Evolutionary conservation across 2,329 filamentous ascomycete species (phyloP), one percentile per base, ranked within the genome.

Genomic region (Helminthosporium solani): DNA sequence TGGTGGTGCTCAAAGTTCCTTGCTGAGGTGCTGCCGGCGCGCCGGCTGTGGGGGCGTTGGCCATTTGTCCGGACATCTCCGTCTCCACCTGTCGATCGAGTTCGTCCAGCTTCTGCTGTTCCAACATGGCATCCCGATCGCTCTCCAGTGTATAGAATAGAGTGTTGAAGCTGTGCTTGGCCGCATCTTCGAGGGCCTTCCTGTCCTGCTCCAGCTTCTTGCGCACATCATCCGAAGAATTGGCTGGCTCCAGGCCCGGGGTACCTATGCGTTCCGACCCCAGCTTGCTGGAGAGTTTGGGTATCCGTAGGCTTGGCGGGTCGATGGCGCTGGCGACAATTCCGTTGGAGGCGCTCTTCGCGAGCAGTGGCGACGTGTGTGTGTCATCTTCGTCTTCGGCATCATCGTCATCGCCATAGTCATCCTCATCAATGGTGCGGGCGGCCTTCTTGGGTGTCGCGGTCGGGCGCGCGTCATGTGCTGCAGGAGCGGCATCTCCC

Each of bases 91-190:
- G 90, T 67, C 95, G 87, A 69, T 99, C 94, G 1, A 95, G 90
- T 69, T 97, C 94, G 65, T 99, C 94, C 20, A 99, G 80, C 70
- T 92, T 90, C 70, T 97, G 90, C 71, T 99, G 94, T 70, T 99
- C 94, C 46, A 97, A 74, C 94, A 99, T 97, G 39, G 94, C 94
- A 60, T 92, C 90, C 44, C 89, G 83, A 67, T 99, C 94, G 67
- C 92, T 94, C 71, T 99, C 94, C 25, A 97, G 78, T 1, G 94
- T 96, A 70, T 96, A 92, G 71, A 97, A 95, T 55, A 96, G 80
- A 8, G 90, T 95, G 66, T 96, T 87, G 70, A 96, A 97, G 72
- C 87, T 94, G 61, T 84, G 83, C 73, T 90, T 90, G 34, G 90
- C 94, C 40, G 88, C 86, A 64, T 95, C 90, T 64, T 96, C 92